A percentile compares a stretch with the other conserved stretches of the same genome.
Conservation (phyloP, 192 early-diverging fungal species). For the Umbelopsis sp. region DNA sequence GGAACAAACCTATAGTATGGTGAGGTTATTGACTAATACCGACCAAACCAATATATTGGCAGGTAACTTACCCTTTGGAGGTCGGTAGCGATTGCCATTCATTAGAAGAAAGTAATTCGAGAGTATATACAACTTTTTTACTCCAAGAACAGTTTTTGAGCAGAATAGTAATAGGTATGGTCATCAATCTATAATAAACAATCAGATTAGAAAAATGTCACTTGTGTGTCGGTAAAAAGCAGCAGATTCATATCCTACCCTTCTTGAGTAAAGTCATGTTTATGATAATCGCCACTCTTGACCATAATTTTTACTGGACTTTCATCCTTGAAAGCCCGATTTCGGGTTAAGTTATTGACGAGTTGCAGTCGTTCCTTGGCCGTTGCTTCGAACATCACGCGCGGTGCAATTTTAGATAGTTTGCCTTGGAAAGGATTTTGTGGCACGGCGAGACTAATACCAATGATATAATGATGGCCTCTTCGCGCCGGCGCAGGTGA, state of each 20-base stretch:
- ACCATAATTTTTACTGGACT: constrained; percentile 69
- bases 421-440: constrained; percentile 66
- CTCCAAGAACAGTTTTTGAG: constrained; percentile 79
- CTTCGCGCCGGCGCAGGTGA: constrained; percentile 16
- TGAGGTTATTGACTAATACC: constrained; percentile 23
- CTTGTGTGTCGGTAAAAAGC: neutral
- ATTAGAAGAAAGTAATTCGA: constrained; percentile 57
- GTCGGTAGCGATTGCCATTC: constrained; percentile 15
- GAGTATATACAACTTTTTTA: constrained; percentile 54
- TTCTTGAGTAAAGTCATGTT: constrained; percentile 48
- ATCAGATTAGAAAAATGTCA: neutral
- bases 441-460: constrained; percentile 86
- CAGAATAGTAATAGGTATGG: constrained; percentile 55
- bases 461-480: constrained; percentile 93
- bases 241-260: constrained; percentile 40
- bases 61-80: constrained; percentile 22
- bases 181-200: constrained; percentile 49
- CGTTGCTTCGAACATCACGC: constrained; percentile 73
- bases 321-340: constrained; percentile 63
- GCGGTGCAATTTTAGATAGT: constrained; percentile 44
- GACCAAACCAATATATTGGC: neutral
- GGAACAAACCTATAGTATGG: neutral
- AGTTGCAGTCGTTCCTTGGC: constrained; percentile 65
- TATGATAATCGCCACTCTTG: constrained; percentile 42
- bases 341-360: constrained; percentile 66